These are phyloP conservation scores for Dioscorea dumetorum DNA, from an alignment of 106 monocot species.

Conservation along the genomic window DNA sequence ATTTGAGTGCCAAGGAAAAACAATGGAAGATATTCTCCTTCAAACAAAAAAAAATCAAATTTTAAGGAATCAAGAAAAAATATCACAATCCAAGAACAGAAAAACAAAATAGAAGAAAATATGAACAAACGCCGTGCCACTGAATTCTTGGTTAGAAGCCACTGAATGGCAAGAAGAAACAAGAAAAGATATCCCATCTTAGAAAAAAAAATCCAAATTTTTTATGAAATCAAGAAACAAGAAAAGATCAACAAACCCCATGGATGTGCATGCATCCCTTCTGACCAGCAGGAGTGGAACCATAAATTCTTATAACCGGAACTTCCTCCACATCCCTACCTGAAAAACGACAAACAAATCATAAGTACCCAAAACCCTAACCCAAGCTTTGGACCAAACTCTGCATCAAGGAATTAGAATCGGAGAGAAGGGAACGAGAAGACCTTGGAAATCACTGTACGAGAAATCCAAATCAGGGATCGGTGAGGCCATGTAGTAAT, in stretches of 20 bases:
- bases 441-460: too few relatives aligned
- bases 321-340: constrained; percentile 71
- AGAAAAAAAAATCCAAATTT: too few relatives aligned
- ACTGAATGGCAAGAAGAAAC: too few relatives aligned
- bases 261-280: constrained; percentile 94
- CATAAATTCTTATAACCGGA: constrained; percentile 84
- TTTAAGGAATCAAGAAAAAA: too few relatives aligned
- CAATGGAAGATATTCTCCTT: too few relatives aligned
- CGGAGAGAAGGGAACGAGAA: background rate
- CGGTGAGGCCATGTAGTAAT: too few relatives aligned
- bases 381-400: background rate
- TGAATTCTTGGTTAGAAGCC: too few relatives aligned
- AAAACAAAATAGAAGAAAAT: background rate
- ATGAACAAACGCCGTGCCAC: too few relatives aligned
- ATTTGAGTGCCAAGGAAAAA: too few relatives aligned
- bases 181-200: too few relatives aligned
- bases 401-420: background rate
- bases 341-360: constrained; percentile 5
- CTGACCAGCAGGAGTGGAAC: constrained; percentile 84
- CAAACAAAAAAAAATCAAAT: too few relatives aligned
- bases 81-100: background rate
- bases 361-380: background rate
- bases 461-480: too few relatives aligned
- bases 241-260: constrained; percentile 32
- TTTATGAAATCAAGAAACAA: background rate